phyloP scores from a whole-genome alignment of 108 stramenopile genomes.

The Nitzschia putrida region DNA sequence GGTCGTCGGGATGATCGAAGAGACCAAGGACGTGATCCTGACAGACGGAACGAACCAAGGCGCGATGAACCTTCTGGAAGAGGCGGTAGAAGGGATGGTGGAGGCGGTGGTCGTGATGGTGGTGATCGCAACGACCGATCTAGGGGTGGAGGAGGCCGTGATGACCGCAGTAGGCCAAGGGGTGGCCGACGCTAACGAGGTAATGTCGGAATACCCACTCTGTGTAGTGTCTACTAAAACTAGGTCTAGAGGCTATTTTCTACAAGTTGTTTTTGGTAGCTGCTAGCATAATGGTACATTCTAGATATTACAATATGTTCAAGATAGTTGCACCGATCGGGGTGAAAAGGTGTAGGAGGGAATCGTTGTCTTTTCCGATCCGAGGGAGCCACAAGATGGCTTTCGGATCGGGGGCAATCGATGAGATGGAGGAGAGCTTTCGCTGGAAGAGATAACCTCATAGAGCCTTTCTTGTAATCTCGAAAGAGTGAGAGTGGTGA shows the following conservation, averaged over 20 bases:
- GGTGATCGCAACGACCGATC: neutral
- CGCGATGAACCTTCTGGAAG: constrained; percentile 6
- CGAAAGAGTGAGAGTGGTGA: neutral
- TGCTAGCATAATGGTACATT: too few relatives aligned
- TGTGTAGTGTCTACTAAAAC: too few relatives aligned
- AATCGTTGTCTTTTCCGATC: neutral
- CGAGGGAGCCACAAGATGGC: neutral
- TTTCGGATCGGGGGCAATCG: neutral
- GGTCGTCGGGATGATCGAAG: constrained; percentile 11
- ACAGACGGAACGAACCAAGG: neutral
- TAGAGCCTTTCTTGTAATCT: neutral
- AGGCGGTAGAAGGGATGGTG: constrained; percentile 16
- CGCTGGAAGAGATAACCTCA: neutral
- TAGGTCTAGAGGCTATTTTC: too few relatives aligned
- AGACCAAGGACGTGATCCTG: neutral
- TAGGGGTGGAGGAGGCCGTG: constrained; percentile 16
- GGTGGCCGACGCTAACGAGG: too few relatives aligned
- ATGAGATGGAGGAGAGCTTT: neutral
- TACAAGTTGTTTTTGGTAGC: too few relatives aligned
- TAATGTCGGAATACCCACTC: too few relatives aligned
- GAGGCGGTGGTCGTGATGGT: constrained; percentile 22
- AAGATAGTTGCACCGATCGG: neutral
- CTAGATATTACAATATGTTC: neutral
- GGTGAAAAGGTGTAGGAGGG: neutral
- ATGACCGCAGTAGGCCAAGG: constrained; percentile 4